Percentiles rank a stretch among this genome's conserved stretches.
phyloP scores from a whole-genome alignment of 2,329 filamentous ascomycete genomes.

The Calonectria pseudoreteaudii region DNA sequence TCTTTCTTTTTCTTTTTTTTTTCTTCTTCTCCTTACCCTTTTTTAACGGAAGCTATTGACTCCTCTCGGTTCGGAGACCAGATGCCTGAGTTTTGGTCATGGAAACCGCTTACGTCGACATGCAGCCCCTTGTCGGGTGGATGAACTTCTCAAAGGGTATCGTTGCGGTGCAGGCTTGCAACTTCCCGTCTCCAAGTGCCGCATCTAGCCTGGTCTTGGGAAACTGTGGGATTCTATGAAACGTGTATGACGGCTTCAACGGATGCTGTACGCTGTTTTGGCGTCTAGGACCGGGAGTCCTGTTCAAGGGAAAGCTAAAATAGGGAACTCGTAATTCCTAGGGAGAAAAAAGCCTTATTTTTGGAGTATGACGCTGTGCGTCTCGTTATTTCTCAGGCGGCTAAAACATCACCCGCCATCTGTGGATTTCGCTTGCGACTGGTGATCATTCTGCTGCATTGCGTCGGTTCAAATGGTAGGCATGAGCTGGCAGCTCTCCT shows the following conservation, averaged over 20 bases:
- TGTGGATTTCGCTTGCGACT: neutral
- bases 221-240: neutral
- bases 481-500: neutral
- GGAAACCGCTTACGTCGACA: neutral
- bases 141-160: neutral
- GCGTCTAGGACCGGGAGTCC: neutral
- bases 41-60: neutral
- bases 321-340: neutral
- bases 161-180: neutral
- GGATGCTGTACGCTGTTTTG: neutral
- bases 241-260: neutral
- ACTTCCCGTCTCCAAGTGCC: slow-evolving; percentile 19
- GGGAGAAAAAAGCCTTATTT: neutral
- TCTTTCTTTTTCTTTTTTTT: neutral
- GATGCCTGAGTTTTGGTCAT: neutral
- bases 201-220: neutral
- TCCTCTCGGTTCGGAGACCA: neutral
- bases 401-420: neutral
- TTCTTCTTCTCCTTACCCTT: neutral
- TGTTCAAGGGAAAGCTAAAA: neutral
- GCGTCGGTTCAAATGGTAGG: neutral
- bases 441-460: neutral
- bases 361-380: neutral
- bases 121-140: neutral
- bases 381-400: neutral